Conservation (phyloP, 140 eudicot genomes). For the Flaveria floridana region DNA sequence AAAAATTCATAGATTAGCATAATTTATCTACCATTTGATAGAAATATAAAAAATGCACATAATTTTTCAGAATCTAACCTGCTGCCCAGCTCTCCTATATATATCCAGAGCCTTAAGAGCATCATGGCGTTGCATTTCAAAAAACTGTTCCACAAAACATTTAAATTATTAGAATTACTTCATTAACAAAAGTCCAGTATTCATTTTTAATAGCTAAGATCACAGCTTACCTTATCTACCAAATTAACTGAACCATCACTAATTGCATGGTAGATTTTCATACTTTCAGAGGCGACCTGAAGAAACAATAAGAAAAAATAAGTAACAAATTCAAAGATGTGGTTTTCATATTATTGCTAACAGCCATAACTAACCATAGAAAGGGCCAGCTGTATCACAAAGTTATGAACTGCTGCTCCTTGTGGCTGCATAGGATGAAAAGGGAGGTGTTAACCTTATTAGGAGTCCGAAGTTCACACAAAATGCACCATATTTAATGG, state of each 20-base stretch:
- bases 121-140: constrained; percentile 74
- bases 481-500: constrained; percentile 7
- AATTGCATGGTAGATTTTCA: constrained; percentile 61
- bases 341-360: not conserved
- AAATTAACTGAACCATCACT: constrained; percentile 61
- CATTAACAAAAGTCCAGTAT: not conserved
- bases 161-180: constrained; percentile 9
- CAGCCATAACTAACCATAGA: constrained; percentile 50
- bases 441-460: constrained; percentile 2
- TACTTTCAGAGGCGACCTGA: constrained; percentile 77
- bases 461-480: constrained; percentile 7
- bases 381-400: constrained; percentile 63
- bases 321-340: not conserved
- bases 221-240: constrained; percentile 57
- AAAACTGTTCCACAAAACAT: constrained; percentile 44
- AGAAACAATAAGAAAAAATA: constrained; percentile 26
- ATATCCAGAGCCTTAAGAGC: constrained; percentile 75
- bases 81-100: constrained; percentile 58
- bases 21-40: constrained; percentile 8
- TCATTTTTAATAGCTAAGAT: constrained; percentile 4
- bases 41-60: not conserved
- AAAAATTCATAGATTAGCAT: constrained; percentile 12
- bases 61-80: constrained; percentile 36
- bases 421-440: constrained; percentile 51
- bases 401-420: constrained; percentile 62